Evolutionary conservation across 192 early-diverging fungal species (phyloP), one percentile per base, ranked within the genome.

Genomic region (Backusella luteola): DNA sequence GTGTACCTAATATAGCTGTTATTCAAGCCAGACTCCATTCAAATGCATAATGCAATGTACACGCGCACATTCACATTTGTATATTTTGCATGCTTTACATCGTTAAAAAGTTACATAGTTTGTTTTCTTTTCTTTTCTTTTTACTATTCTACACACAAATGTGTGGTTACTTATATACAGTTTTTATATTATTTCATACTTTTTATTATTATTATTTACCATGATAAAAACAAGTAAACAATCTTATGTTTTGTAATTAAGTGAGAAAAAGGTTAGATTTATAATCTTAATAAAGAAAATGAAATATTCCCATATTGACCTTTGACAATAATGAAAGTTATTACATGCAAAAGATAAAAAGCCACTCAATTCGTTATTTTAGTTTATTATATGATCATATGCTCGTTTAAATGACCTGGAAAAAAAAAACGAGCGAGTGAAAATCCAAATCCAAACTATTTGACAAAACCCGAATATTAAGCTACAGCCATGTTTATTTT

Each of bases 1-100:
- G 90, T 21, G 90, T 91, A 5, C 90, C 90, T 3, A 84, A 91
- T 71, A 87, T 91, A 53, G n/a, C 32, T 29, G 46, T 38, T 26
- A 77, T 77, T 67, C 69, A 77, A 56, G 69, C 76, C n/a, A 56
- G 29, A 34, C 53, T 52, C 29, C 76, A 35, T 41, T 41, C 69
- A 6, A 41, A 71, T 71, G 67, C 56, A 63, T 63, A 63, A 63
- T 63, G 56, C 56, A 63, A 26, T 29, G 23, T 63, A 29, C 56
- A 63, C 21, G 56, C 56, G 23, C 12, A 59, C 23, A 59, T 23
- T 59, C 23, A 59, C 23, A 59, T 12, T 26, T 59, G 23, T 59
- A 59, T 59, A 59, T 49, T 49, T 49, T 49, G 17, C 56, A 59
- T 59, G 56, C 23, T 59, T 49, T 19, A 59, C 56, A 59, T 59